phyloP scores from a whole-genome alignment of 768 basidiomycete species.

The Mycena galopus region DNA sequence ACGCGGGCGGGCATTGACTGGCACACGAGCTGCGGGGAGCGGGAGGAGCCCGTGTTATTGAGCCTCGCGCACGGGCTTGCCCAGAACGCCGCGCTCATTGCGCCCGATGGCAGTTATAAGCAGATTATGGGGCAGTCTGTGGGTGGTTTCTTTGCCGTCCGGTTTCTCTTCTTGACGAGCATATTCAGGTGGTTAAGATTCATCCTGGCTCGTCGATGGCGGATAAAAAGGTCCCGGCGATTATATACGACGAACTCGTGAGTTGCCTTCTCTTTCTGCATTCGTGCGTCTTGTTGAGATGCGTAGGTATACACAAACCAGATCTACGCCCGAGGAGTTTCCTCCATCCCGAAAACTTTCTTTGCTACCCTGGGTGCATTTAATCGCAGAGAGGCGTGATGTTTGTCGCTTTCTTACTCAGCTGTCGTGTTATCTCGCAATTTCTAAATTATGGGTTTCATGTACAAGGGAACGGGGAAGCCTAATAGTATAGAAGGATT shows the following conservation, averaged over 20 bases:
- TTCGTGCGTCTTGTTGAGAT: slow-evolving; percentile 2
- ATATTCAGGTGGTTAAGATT: slow-evolving; percentile 78
- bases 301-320: slow-evolving; percentile 83
- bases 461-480: not conserved
- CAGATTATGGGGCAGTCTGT: slow-evolving; percentile 81
- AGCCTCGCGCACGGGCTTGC: slow-evolving; percentile 83
- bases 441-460: not conserved
- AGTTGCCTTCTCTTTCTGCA: slow-evolving; percentile 42
- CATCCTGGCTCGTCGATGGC: slow-evolving; percentile 89
- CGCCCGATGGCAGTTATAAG: slow-evolving; percentile 91
- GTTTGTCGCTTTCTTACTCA: slow-evolving; percentile 1
- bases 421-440: not conserved
- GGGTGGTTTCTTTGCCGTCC: slow-evolving; percentile 39
- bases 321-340: slow-evolving; percentile 94
- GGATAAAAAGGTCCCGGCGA: slow-evolving; percentile 86
- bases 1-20: slow-evolving; percentile 71
- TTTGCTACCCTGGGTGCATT: slow-evolving; percentile 52
- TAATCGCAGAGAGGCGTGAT: slow-evolving; percentile 47
- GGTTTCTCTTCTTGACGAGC: not conserved
- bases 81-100: slow-evolving; percentile 86
- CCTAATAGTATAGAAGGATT: no score
- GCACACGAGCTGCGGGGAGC: slow-evolving; percentile 68
- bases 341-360: slow-evolving; percentile 76
- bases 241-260: slow-evolving; percentile 95
- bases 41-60: slow-evolving; percentile 76